phyloP scores from a whole-genome alignment of 1,284 basidiomycete species.

The Filobasidium uniguttulatum region DNA sequence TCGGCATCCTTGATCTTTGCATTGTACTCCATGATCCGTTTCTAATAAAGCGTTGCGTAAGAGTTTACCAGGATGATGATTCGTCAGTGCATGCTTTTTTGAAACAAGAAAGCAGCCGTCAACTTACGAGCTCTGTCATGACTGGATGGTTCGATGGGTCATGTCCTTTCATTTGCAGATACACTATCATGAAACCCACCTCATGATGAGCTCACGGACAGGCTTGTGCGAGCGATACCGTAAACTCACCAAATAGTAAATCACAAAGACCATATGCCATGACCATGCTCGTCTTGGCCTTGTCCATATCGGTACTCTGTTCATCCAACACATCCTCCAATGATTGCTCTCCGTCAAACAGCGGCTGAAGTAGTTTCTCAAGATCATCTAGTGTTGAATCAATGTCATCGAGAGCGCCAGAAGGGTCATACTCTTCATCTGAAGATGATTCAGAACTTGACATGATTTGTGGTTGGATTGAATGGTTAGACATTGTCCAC shows the following conservation, averaged over 20 bases:
- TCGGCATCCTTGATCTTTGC: constrained; percentile 15
- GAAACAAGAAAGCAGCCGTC: background rate
- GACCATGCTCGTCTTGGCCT: constrained; percentile 14
- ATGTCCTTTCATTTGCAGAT: constrained; percentile 10
- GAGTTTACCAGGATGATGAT: background rate
- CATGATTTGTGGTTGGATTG: too few relatives aligned
- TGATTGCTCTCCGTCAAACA: background rate
- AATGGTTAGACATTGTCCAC: too few relatives aligned
- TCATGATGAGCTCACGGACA: background rate
- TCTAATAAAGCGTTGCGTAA: background rate
- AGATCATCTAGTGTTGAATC: background rate
- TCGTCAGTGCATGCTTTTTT: background rate
- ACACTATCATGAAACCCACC: constrained; percentile 1
- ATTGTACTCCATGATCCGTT: constrained; percentile 15
- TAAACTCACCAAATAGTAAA: constrained; percentile 13
- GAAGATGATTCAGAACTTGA: constrained; percentile 1
- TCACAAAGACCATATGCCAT: constrained; percentile 15
- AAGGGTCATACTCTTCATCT: constrained; percentile 1
- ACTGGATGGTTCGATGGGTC: constrained; percentile 14
- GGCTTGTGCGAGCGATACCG: background rate
- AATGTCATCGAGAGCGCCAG: background rate
- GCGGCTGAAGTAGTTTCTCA: background rate
- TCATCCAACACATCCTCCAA: background rate
- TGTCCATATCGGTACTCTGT: constrained; percentile 2
- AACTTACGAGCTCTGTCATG: constrained; percentile 13